Evolutionary conservation across 2,329 filamentous ascomycete species (phyloP), one percentile per base, ranked within the genome.

Genomic region (Amauroascus verrucosus): DNA sequence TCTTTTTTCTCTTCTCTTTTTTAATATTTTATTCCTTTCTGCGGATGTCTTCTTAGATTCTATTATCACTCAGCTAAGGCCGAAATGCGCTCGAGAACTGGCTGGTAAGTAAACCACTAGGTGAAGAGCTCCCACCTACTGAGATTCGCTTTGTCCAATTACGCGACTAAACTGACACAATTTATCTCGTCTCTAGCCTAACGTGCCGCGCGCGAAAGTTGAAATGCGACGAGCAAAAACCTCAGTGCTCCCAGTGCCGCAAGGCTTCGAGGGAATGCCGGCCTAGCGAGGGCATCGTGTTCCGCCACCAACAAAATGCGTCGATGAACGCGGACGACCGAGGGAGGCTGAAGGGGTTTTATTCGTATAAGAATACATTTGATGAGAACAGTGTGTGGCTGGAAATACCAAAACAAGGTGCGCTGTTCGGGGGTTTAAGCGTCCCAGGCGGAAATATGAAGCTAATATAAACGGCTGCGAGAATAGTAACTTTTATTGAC

Each of bases 221-320:
- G 57, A 83, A 83, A 71, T 84, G 81, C 66, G 78, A 81, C 61
- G 81, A 83, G 65, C 74, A 75, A 63, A 80, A 78, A 58, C 81
- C 80, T 9, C 65, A 75, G 35, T 84, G 81, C 62, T 74, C 77
- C 32, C 79, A 82, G 65, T 84, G 81, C 65, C 70, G 70, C 62
- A 81, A 82, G 65, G 80, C 78, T 4, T 76, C 74, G 46, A 73
- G 81, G 60, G 75, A 80, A 65, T 84, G 81, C 65, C 70, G 78
- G 44, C 78, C 78, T 22, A 80, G 77, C 61, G 79, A 80, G 57
- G 80, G 79, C 49, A 77, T 84, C 60, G 78, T 83, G 43, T 85
- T 84, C 61, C 77, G 81, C 53, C 82, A 85, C 65, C 81, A 84
- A 62, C 81, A 84, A 67, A 84, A 84, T 75, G 80, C 81, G 28